These are phyloP conservation scores for Nymphaea colorata DNA, from an alignment of 164 flowering plant species.

Conservation along the genomic window DNA sequence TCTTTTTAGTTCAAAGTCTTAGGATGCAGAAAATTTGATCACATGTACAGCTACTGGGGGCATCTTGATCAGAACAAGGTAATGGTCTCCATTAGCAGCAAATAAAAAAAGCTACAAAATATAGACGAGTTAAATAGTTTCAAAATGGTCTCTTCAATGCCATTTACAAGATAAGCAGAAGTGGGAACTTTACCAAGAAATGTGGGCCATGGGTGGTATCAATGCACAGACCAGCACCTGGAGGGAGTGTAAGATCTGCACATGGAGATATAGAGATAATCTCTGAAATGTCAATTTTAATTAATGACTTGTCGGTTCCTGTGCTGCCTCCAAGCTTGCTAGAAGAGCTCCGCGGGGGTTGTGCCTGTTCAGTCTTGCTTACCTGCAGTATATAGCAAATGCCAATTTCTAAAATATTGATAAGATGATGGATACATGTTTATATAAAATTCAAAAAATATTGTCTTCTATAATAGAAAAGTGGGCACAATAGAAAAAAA, in stretches of 20 bases:
- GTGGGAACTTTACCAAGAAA: conserved; percentile 46
- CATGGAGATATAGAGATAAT: conserved; percentile 80
- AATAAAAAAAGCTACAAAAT: no score
- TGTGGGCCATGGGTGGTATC: conserved; percentile 80
- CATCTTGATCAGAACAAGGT: no score
- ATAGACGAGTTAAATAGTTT: no score
- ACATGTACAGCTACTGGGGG: no score
- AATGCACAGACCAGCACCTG: conserved; percentile 91
- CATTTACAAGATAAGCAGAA: no score
- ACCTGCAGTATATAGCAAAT: conserved; percentile 21
- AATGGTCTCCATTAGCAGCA: no score
- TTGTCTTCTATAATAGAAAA: no score
- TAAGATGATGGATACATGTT: neutral
- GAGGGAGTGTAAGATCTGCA: conserved; percentile 90
- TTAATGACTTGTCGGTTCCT: conserved; percentile 22
- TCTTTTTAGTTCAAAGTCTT: no score
- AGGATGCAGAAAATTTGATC: no score
- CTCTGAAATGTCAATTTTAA: conserved; percentile 60
- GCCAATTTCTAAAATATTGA: neutral
- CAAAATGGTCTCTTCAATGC: no score
- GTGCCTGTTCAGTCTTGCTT: conserved; percentile 39
- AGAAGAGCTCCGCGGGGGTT: conserved; percentile 31
- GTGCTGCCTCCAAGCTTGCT: conserved; percentile 25
- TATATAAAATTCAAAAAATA: no score
- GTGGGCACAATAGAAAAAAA: no score